These are phyloP conservation scores for Penicillium goetzii DNA, from an alignment of 495 filamentous ascomycete species.

Conservation along the genomic window DNA sequence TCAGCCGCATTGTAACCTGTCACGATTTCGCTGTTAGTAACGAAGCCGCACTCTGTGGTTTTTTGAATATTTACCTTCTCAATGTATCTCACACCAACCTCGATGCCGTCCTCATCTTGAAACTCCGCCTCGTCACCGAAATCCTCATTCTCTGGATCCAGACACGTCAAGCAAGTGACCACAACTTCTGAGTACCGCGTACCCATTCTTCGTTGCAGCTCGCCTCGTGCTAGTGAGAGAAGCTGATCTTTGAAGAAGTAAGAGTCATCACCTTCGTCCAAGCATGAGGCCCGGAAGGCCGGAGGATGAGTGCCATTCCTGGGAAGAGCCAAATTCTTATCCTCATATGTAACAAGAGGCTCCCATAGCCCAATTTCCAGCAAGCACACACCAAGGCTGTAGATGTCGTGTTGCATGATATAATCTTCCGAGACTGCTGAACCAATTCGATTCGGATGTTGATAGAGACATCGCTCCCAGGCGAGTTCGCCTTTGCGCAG, in stretches of 20 bases:
- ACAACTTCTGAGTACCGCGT: conserved; percentile 53
- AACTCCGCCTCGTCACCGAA: conserved; percentile 50
- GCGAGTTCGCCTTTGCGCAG: conserved; percentile 29
- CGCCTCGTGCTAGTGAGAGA: conserved; percentile 38
- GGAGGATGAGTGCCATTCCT: background rate
- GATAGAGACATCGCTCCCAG: conserved; percentile 47
- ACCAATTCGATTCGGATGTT: conserved; percentile 45
- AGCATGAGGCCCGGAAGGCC: conserved; percentile 6
- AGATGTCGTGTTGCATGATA: conserved; percentile 53
- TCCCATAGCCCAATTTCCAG: conserved; percentile 49
- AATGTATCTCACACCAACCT: conserved; percentile 55
- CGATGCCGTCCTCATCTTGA: conserved; percentile 53
- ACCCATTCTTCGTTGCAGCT: conserved; percentile 53
- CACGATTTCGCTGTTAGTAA: background rate
- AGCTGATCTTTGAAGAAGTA: conserved; percentile 44
- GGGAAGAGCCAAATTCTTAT: background rate
- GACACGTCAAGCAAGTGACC: conserved; percentile 57
- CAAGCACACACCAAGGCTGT: conserved; percentile 52
- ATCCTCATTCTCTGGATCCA: conserved; percentile 51
- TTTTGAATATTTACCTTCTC: conserved; percentile 34
- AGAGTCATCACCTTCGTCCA: conserved; percentile 8
- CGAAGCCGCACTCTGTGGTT: background rate
- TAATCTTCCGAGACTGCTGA: conserved; percentile 37
- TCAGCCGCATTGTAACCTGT: background rate
- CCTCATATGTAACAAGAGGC: conserved; percentile 36